Evolutionary conservation across 768 basidiomycete genomes (phyloP), one percentile per base, ranked within the genome.

Genomic region (Tubosaeta sp.): DNA sequence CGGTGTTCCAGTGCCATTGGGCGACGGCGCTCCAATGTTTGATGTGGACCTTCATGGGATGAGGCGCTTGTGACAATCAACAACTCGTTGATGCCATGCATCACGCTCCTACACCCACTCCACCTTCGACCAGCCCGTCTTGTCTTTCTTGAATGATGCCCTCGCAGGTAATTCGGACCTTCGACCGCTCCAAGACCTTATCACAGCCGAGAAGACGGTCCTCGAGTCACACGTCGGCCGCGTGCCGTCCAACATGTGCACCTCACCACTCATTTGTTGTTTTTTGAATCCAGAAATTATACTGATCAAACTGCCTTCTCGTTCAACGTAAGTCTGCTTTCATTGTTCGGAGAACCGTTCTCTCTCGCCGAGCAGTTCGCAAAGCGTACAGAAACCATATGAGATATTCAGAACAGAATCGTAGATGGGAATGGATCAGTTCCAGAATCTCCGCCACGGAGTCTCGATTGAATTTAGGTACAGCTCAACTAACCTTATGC

Each of bases 171-270:
- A 91, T 65, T 82, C 84, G 59, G 93, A 94, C 65, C n/a, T n/a
- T n/a, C n/a, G n/a, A n/a, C n/a, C n/a, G n/a, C 72, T 96, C 8
- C 93, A 96, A 64, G 92, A 94, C 62, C 76, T 95, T 55, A 97
- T 97, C 49, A 86, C 82, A 2, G 81, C 88, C 1, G 93, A 96
- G 70, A 97, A 97, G 72, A 71, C 78, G 7, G 83, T 94, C 8
- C 74, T 94, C 27, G 70, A 76, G 43, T 79, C 87, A 89, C 91
- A 59, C 60, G 84, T 75, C 42, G 13, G 11, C 13, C 48, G 48
- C 27, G 34, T 47, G 25, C 18, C 21, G 16, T 24, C 32, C 12
- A 9, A 11, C 40, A 4, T 14, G 22, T 19, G 11, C n/a, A 6
- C 0, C 18, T 41, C 34, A 38, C 36, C 36, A 6, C 13, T 51